These are phyloP conservation scores for Colletotrichum sp. DNA, from an alignment of 2,329 filamentous ascomycete genomes.

Conservation along the genomic window DNA sequence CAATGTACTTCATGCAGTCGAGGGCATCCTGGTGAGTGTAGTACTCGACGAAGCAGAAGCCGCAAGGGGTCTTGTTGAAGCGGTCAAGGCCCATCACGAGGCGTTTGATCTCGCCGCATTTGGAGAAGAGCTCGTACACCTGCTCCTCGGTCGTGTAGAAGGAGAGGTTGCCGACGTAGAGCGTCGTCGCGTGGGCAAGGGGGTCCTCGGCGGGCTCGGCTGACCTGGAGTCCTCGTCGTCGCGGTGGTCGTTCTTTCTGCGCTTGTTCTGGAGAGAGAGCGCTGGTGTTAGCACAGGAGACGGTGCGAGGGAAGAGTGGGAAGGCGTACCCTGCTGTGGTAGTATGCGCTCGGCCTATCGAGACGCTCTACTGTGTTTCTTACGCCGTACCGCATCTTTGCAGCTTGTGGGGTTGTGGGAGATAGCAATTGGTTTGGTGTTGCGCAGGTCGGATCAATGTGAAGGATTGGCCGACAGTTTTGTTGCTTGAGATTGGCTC, in stretches of 20 bases:
- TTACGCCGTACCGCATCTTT: conserved; percentile 50
- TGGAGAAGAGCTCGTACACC: conserved; percentile 94
- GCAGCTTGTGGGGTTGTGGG: background rate
- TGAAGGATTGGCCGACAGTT: background rate
- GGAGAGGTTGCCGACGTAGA: conserved; percentile 97
- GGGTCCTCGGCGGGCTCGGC: conserved; percentile 69
- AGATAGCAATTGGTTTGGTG: background rate
- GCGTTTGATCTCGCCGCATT: conserved; percentile 97
- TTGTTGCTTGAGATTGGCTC: background rate
- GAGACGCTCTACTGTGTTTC: conserved; percentile 86
- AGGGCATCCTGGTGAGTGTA: conserved; percentile 97
- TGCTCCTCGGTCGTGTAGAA: conserved; percentile 99
- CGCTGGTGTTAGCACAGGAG: background rate
- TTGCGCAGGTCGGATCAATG: background rate
- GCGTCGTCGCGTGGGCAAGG: conserved; percentile 85
- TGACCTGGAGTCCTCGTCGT: conserved; percentile 64
- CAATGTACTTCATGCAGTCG: conserved; percentile 98
- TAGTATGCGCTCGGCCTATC: conserved; percentile 97
- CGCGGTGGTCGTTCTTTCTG: conserved; percentile 63
- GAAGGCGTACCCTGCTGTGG: conserved; percentile 72
- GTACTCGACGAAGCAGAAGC: conserved; percentile 99
- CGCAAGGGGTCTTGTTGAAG: conserved; percentile 96
- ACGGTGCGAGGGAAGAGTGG: background rate
- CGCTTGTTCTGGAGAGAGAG: conserved; percentile 69
- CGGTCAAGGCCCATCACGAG: conserved; percentile 97